phyloP scores from a whole-genome alignment of 2,329 filamentous ascomycete genomes.

The Podosphaera leucotricha region DNA sequence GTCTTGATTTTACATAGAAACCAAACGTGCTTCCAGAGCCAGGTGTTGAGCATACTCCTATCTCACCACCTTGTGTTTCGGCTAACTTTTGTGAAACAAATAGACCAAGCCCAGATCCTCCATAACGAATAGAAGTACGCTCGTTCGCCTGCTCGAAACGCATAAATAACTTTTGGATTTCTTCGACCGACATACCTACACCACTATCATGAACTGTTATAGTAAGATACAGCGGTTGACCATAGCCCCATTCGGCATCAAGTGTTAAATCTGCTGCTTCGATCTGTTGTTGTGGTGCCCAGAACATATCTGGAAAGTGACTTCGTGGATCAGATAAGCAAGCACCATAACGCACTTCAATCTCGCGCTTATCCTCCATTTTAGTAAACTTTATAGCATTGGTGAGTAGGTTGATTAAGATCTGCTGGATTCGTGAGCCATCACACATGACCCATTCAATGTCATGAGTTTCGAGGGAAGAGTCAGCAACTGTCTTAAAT shows the following conservation, averaged over 20 bases:
- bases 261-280: conserved; percentile 5
- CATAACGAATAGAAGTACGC: conserved; percentile 52
- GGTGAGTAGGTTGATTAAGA: conserved; percentile 58
- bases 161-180: conserved; percentile 52
- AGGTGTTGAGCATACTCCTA: conserved; percentile 43
- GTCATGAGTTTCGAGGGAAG: conserved; percentile 31
- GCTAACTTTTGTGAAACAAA: conserved; percentile 59
- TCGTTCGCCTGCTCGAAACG: conserved; percentile 59
- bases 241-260: conserved; percentile 14
- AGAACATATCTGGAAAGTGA: conserved; percentile 5
- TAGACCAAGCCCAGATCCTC: conserved; percentile 53
- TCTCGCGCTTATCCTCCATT: conserved; percentile 31
- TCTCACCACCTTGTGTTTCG: conserved; percentile 57
- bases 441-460: conserved; percentile 48
- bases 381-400: conserved; percentile 71
- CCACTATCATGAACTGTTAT: conserved; percentile 60
- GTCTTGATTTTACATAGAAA: conserved; percentile 44
- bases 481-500: conserved; percentile 38
- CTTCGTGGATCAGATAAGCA: conserved; percentile 5
- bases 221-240: conserved; percentile 37
- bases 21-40: conserved; percentile 52
- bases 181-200: conserved; percentile 42
- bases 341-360: conserved; percentile 19
- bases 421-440: conserved; percentile 52
- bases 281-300: conserved; percentile 6